These are phyloP conservation scores for Paramecium octaurelia DNA, from an alignment of 73 alveolate species.

Conservation along the genomic window DNA sequence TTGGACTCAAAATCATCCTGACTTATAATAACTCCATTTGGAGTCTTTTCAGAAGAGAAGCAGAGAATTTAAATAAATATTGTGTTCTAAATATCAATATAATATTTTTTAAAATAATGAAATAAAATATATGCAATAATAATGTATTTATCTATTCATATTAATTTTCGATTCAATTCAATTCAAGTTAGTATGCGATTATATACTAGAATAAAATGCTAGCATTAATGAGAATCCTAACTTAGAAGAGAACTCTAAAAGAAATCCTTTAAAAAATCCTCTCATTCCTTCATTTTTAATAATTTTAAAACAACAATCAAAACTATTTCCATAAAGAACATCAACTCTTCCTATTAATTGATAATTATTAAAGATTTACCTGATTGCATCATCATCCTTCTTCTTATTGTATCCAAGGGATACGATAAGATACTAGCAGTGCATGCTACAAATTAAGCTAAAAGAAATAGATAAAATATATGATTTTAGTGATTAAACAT, in stretches of 20 bases:
- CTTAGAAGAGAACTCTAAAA: constrained; percentile 82
- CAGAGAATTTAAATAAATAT: background rate
- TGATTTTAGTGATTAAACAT: constrained; percentile 62
- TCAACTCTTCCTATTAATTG: constrained; percentile 62
- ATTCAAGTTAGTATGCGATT: background rate
- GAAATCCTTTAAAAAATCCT: constrained; percentile 89
- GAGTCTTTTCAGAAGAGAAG: no score
- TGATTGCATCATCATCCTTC: constrained; percentile 92
- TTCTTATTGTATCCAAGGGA: constrained; percentile 92
- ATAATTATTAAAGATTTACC: constrained; percentile 38
- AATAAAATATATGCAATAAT: background rate
- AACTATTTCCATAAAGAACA: constrained; percentile 69
- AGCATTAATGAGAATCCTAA: constrained; percentile 85
- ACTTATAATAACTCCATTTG: background rate
- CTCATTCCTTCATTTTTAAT: constrained; percentile 74
- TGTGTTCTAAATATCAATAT: no score
- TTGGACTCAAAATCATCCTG: background rate
- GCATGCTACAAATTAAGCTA: constrained; percentile 82
- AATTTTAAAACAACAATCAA: constrained; percentile 78
- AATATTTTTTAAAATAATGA: background rate
- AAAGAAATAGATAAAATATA: constrained; percentile 69
- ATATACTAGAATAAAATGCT: constrained; percentile 78
- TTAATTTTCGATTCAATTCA: background rate
- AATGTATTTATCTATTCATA: background rate
- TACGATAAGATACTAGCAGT: constrained; percentile 80